Percentiles rank a stretch among this genome's conserved stretches.
These are phyloP conservation scores for Yarrowia phangngaensis DNA, from an alignment of 805 yeast genomes.

Conservation along the genomic window DNA sequence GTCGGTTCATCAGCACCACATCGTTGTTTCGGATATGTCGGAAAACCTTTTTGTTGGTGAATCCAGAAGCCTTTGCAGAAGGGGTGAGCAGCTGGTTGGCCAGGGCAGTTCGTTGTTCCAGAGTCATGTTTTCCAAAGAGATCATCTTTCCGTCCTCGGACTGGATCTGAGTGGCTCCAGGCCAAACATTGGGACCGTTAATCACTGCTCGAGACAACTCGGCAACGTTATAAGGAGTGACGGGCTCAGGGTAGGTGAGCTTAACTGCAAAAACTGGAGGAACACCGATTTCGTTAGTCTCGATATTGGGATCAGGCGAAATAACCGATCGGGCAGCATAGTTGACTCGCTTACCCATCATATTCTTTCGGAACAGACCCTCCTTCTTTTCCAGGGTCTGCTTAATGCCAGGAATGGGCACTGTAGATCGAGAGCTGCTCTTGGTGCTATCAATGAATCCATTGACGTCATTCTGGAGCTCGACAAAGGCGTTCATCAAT, in stretches of 20 bases:
- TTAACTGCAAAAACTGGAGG: conserved; percentile 98
- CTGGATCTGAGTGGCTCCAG: conserved; percentile 95
- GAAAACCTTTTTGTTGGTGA: conserved; percentile 83
- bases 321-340: conserved; percentile 98
- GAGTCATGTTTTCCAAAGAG: conserved; percentile 80
- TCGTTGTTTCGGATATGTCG: conserved; percentile 94
- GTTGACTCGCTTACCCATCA: conserved; percentile 99
- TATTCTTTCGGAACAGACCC: conserved; percentile 95
- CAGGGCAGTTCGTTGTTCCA: conserved; percentile 89
- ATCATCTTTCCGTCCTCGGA: conserved; percentile 88
- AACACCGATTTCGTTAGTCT: conserved; percentile 96
- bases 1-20: conserved; percentile 97
- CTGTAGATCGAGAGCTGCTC: conserved; percentile 61
- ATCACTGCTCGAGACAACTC: conserved; percentile 91
- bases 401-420: conserved; percentile 91
- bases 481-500: conserved; percentile 92
- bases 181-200: conserved; percentile 98
- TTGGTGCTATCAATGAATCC: conserved; percentile 90
- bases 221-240: conserved; percentile 83
- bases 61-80: conserved; percentile 47
- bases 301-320: conserved; percentile 97
- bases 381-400: conserved; percentile 98
- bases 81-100: conserved; percentile 96
- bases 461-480: conserved; percentile 91
- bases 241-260: conserved; percentile 97